Evolutionary conservation across 306 rosid genomes (phyloP), one percentile per base, ranked within the genome.

Genomic region (Quillaja saponaria): DNA sequence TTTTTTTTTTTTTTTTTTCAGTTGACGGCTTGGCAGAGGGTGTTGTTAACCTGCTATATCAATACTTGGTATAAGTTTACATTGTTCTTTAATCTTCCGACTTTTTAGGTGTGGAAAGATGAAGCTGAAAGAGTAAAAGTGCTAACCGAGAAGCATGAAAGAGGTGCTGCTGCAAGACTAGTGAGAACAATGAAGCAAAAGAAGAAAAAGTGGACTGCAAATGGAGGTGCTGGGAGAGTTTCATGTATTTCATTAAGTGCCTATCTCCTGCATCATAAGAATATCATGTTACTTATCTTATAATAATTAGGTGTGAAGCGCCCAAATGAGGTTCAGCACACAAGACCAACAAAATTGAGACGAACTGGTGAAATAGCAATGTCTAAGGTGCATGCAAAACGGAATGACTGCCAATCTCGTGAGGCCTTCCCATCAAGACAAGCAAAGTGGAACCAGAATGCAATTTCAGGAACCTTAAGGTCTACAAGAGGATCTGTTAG

Each of bases 61-160:
- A 19, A 13, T 51, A 14, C 50, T 73, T 45, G 33, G 58, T 69
- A 39, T 37, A n/a, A n/a, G n/a, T 5, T 56, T 74, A 37, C 33
- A 54, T 57, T 65, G 49, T 45, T 72, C 64, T 77, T 57, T 49
- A 48, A 37, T 61, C 13, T 17, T 21, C 28, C 49, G 8, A 17
- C 53, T 49, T 68, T 72, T 41, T 74, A 90, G 97, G 34, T n/a
- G 74, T 90, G 95, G 95, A 79, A 63, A 66, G 34, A 82, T 59
- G 95, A 90, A 84, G 78, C 87, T 54, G 80, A 82, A 67, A 78
- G 96, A 78, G 52, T 67, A 14, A 55, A 55, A 67, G 95, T 86
- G 63, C 85, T 90, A 55, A 73, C 76, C 45, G 95, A 90, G 85
- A 86, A 90, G 77, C 95, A 90, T 76, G 64, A 13, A 77, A 73